A percentile compares a stretch with the other conserved stretches of the same genome.
phyloP scores from a whole-genome alignment of 306 rosid genomes.

The Chamaecrista fasciculata region DNA sequence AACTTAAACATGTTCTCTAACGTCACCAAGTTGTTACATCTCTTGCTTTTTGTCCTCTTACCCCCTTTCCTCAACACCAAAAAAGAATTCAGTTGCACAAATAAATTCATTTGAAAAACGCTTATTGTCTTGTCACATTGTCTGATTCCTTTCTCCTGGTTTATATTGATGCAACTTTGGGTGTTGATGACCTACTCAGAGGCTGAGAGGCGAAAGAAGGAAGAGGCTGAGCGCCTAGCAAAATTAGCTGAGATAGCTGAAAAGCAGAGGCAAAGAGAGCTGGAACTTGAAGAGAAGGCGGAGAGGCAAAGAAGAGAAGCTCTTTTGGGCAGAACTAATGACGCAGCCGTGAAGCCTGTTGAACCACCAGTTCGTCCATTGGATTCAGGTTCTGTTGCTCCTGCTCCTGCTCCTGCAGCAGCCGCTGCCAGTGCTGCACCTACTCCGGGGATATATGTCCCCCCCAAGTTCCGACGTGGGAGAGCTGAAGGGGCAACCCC shows the following conservation, averaged over 20 bases:
- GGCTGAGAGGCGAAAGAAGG: conserved; percentile 75
- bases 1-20: too few species aligned
- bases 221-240: conserved; percentile 66
- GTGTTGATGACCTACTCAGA: conserved; percentile 48
- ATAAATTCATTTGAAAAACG: neutral
- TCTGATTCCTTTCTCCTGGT: neutral
- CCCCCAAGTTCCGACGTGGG: conserved; percentile 61
- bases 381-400: conserved; percentile 45
- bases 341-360: conserved; percentile 37
- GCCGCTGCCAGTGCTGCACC: conserved; percentile 42
- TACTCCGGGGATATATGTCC: conserved; percentile 61
- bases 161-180: neutral
- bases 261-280: conserved; percentile 80
- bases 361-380: conserved; percentile 42
- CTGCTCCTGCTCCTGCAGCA: conserved; percentile 39
- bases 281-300: conserved; percentile 78
- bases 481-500: conserved; percentile 37
- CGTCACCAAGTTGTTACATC: too few species aligned
- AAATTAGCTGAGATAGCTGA: conserved; percentile 76
- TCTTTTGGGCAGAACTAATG: conserved; percentile 49
- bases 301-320: conserved; percentile 63
- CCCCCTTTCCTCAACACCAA: too few species aligned
- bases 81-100: neutral
- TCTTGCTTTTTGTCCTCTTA: too few species aligned
- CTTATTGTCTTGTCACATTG: neutral